Percentiles rank a stretch among this genome's conserved stretches.
phyloP scores from a whole-genome alignment of 176 grass and related monocot genomes.

The Hordeum marinum region DNA sequence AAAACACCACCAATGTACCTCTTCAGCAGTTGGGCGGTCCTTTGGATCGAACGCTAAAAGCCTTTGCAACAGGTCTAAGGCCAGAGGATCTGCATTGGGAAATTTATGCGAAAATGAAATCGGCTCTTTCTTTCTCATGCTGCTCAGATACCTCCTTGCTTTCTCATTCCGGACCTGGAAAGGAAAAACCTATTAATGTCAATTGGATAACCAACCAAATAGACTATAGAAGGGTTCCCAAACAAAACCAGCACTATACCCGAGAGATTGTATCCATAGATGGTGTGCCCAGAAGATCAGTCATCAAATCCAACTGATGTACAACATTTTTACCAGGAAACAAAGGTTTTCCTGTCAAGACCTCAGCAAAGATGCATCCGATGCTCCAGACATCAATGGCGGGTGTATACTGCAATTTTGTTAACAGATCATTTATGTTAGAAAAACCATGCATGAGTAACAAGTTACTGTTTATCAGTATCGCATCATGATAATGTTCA shows the following conservation, averaged over 20 bases:
- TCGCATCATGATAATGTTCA: neutral
- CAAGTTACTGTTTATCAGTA: neutral
- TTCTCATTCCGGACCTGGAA: constrained; percentile 92
- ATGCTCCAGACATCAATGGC: constrained; percentile 99
- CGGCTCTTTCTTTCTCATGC: constrained; percentile 94
- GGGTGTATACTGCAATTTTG: constrained; percentile 93
- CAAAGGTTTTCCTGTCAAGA: constrained; percentile 90
- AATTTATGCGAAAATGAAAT: constrained; percentile 89
- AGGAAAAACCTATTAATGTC: constrained; percentile 1
- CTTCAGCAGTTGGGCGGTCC: constrained; percentile 84
- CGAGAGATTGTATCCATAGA: constrained; percentile 94
- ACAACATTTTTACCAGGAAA: constrained; percentile 99
- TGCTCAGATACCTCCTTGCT: constrained; percentile 88
- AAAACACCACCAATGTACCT: constrained; percentile 41
- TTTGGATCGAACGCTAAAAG: constrained; percentile 98
- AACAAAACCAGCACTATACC: constrained; percentile 40
- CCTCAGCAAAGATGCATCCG: constrained; percentile 98
- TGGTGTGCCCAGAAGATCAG: constrained; percentile 93
- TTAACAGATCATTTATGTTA: neutral
- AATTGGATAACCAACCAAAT: constrained; percentile 5
- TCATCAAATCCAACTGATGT: constrained; percentile 98
- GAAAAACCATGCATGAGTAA: neutral
- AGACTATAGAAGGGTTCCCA: neutral
- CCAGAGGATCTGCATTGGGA: constrained; percentile 79
- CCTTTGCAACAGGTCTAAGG: constrained; percentile 76